Base-by-base conservation (phyloP, 2,329 filamentous ascomycete genomes). In the Hypocreales sp. region DNA sequence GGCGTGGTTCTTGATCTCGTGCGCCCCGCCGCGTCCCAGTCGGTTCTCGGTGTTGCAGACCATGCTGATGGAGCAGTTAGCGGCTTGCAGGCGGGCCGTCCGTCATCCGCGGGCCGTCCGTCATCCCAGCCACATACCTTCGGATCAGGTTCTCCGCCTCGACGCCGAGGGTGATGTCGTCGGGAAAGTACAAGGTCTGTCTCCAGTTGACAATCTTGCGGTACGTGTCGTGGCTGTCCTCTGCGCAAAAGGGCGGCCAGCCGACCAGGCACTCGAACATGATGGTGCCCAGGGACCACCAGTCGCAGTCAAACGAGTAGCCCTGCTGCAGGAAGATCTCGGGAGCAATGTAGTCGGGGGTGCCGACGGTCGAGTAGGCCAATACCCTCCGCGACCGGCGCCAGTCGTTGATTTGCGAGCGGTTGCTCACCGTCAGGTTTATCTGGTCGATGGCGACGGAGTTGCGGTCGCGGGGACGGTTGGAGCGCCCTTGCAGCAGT, bases 251-350 rank as follows among this genome's bases (percentile, higher is more conserved):
- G 17, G 90, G 90, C 30, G 90, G 90, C 90, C 90, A 98, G 44
- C 90, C 90, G 35, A 98, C 84, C 40, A 98, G 66, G 54, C 90
- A 98, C 56, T 98, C 90, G 45, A 95, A 98, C 90, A 98, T 95
- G 58, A 98, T 98, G 24, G 90, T 94, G 28, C 90, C 90, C 26
- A 98, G 69, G 14, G 82, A 92, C 90, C 90, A 98, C 90, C 90
- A 98, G 62, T 98, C 90, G 51, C 90, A 98, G 49, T 92, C 79
- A 46, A 87, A 93, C 32, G 83, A 82, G 60, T 98, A 98, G 26
- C 90, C 90, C 45, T 92, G 81, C 12, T 87, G 86, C 25, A 82
- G 92, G 55, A 98, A 95, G 43, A 98, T 95, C 51, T 98, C 90
- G 3, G 90, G 90, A 1, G 90, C 90, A 48, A 98, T 98, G 52